Conservation (phyloP, 371 early-diverging fungal species). For the Circinella umbellata region DNA sequence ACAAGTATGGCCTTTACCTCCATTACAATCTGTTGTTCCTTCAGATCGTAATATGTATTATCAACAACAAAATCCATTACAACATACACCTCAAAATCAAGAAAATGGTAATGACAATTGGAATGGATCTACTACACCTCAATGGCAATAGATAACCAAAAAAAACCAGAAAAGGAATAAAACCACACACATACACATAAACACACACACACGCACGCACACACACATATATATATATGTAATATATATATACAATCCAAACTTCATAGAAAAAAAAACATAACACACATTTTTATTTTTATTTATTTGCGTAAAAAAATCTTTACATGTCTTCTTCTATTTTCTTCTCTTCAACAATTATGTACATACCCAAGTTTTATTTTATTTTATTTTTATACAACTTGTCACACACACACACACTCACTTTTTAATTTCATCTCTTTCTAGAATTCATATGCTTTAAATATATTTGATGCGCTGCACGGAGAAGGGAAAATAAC, state of each 20-base stretch:
- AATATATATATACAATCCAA: too few species aligned
- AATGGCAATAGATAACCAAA: conserved; percentile 11
- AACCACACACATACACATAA: too few species aligned
- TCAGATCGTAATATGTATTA: conserved; percentile 19
- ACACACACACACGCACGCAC: too few species aligned
- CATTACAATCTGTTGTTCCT: conserved; percentile 18
- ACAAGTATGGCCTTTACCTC: conserved; percentile 20
- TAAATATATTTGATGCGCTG: too few species aligned
- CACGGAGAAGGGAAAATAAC: conserved; percentile 3
- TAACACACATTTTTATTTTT: conserved; percentile 1
- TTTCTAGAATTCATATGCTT: background rate
- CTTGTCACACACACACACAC: too few species aligned
- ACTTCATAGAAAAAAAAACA: conserved; percentile 1
- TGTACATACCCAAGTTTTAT: conserved; percentile 5
- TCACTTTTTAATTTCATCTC: background rate
- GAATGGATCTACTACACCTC: conserved; percentile 14
- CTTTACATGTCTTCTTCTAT: conserved; percentile 3
- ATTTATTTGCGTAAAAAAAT: background rate
- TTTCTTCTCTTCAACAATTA: background rate
- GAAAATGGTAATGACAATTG: conserved; percentile 10
- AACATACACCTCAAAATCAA: conserved; percentile 11
- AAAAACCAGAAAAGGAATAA: background rate
- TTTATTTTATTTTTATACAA: background rate
- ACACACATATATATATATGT: too few species aligned
- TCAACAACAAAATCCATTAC: conserved; percentile 15